Evolutionary conservation across 176 grass and related monocot genomes (phyloP).

Genomic region (Zoysia japonica): DNA sequence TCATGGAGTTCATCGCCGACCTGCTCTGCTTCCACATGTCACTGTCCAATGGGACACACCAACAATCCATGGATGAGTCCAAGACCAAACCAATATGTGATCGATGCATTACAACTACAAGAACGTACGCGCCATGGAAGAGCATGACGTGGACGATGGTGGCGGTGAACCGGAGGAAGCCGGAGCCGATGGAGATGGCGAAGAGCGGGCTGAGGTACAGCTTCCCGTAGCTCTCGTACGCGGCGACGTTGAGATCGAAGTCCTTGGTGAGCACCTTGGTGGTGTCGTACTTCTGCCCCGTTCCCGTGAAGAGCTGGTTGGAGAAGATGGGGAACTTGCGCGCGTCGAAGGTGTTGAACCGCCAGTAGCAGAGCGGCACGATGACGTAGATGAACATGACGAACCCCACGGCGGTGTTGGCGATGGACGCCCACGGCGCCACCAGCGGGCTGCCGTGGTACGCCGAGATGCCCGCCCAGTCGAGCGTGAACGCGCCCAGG

Average conservation of each 20-base stretch:
- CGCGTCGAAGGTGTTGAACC: slow-evolving; percentile 91
- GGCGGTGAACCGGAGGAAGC: slow-evolving; percentile 85
- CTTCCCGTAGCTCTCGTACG: slow-evolving; percentile 86
- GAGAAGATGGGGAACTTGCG: slow-evolving; percentile 88
- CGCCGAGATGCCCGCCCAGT: slow-evolving; percentile 96
- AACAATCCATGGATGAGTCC: not conserved
- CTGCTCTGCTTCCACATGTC: slow-evolving; percentile 96
- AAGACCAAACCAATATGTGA: not conserved
- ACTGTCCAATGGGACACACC: not conserved
- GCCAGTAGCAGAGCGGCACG: slow-evolving; percentile 93
- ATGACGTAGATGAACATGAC: slow-evolving; percentile 98
- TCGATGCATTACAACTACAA: not conserved
- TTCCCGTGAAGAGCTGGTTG: slow-evolving; percentile 85
- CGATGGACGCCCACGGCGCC: slow-evolving; percentile 90
- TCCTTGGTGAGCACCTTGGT: slow-evolving; percentile 80
- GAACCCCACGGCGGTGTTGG: slow-evolving; percentile 81
- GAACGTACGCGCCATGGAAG: slow-evolving; percentile 57
- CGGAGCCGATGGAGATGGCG: slow-evolving; percentile 94
- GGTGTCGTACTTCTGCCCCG: slow-evolving; percentile 83
- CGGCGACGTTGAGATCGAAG: slow-evolving; percentile 85
- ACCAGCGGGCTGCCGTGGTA: slow-evolving; percentile 97
- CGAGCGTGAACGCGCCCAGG: slow-evolving; percentile 86
- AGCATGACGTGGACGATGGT: slow-evolving; percentile 89
- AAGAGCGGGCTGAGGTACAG: slow-evolving; percentile 97
- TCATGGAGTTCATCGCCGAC: slow-evolving; percentile 61